These are phyloP conservation scores for Pluteus cervinus DNA, from an alignment of 768 basidiomycete species.

Conservation along the genomic window DNA sequence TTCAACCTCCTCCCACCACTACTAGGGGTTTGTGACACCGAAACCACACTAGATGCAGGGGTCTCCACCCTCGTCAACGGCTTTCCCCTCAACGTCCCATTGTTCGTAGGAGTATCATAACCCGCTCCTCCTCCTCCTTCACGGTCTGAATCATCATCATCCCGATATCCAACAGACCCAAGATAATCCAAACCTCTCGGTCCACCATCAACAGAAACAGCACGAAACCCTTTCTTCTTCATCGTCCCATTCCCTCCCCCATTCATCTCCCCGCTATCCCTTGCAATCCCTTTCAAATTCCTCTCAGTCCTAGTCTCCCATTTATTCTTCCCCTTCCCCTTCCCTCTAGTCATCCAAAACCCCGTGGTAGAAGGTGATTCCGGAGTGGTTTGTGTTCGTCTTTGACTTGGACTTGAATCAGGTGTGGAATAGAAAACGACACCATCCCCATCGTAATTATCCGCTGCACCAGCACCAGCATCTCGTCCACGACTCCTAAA, in stretches of 20 bases:
- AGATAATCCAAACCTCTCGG: slow-evolving; percentile 1
- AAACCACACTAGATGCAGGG: too few relatives aligned
- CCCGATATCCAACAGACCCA: not conserved
- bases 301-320: slow-evolving; percentile 16
- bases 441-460: not conserved
- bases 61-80: too few relatives aligned
- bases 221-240: not conserved
- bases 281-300: slow-evolving; percentile 11
- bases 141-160: not conserved
- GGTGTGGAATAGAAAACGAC: too few relatives aligned
- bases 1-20: too few relatives aligned
- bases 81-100: too few relatives aligned
- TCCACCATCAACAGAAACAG: not conserved
- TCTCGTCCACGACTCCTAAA: slow-evolving; percentile 1
- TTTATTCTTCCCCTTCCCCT: slow-evolving; percentile 7
- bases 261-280: not conserved
- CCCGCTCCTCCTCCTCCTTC: slow-evolving; percentile 10
- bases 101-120: too few relatives aligned
- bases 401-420: too few relatives aligned
- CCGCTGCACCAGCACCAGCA: not conserved
- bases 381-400: too few relatives aligned
- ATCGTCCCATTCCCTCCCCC: not conserved
- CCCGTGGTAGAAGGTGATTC: too few relatives aligned
- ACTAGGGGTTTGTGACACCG: too few relatives aligned
- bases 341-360: too few relatives aligned